Evolutionary conservation across 176 grass and related monocot genomes (phyloP), one percentile per base, ranked within the genome.

Genomic region (Dactylis glomerata): DNA sequence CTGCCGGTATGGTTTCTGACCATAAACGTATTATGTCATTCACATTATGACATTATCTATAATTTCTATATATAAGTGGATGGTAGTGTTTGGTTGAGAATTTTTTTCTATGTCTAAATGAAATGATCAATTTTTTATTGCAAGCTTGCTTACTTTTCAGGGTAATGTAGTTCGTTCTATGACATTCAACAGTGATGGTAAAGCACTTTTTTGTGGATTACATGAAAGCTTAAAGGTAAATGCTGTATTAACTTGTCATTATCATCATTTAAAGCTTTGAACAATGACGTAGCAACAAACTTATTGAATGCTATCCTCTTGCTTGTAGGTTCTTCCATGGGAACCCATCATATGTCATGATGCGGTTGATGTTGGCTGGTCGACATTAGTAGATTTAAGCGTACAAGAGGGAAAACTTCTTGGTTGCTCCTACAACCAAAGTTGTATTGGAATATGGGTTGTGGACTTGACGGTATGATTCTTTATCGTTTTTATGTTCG

Each of bases 201-300:
- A 83, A 90, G 73, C 91, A 52, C 86, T 98, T 46, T 88, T 95
- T 89, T 98, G 93, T 86, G 96, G 96, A 75, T 89, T 98, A 64
- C 93, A 98, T 87, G 96, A 93, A 90, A 98, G 78, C 64, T 86
- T 98, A 62, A 98, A 98, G 96, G 93, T 95, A 92, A 8, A 56
- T 86, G 31, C 42, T 83, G 26, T 81, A 71, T 20, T 82, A 42
- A 75, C 23, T 8, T 79, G 30, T 23, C 47, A 68, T 32, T 5
- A 63, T 69, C 20, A 28, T 84, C 44, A 62, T 75, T 71, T 75
- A 28, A 68, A 73, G 45, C 15, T 22, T 36, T 5, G 22, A 32
- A 11, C 14, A 38, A 40, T 86, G 38, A 79, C 11, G 7, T 52
- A 3, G 5, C 0, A 74, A 74, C 20, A 83, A 24, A 76, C 45